A percentile compares a stretch with the other conserved stretches of the same genome.
These are phyloP conservation scores for Nicotiana benthamiana DNA, from an alignment of 257 asterid genomes.

Conservation along the genomic window DNA sequence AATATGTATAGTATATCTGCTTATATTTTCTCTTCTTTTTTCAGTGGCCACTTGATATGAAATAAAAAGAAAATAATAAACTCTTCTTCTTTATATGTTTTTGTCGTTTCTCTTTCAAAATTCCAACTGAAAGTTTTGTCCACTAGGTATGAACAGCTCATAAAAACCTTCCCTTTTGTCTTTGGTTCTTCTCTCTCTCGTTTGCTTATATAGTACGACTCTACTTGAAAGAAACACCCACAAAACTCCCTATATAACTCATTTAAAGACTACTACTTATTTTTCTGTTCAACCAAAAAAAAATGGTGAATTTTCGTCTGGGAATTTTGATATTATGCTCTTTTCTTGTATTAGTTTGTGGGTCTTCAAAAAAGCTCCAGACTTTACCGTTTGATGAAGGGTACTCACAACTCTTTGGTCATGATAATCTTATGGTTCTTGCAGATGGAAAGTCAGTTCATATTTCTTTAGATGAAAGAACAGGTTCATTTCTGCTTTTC, in stretches of 20 bases:
- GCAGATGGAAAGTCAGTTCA: constrained; percentile 69
- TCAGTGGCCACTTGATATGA: background rate
- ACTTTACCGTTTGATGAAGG: constrained; percentile 72
- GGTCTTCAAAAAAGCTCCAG: constrained; percentile 52
- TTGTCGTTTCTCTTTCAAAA: background rate
- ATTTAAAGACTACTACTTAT: background rate
- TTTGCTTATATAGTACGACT: constrained; percentile 29
- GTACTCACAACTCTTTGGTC: constrained; percentile 77
- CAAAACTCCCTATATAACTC: background rate
- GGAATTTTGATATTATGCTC: constrained; percentile 18
- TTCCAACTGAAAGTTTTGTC: background rate
- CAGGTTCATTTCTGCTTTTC: constrained; percentile 33
- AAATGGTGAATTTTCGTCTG: constrained; percentile 29
- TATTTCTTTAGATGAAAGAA: constrained; percentile 62
- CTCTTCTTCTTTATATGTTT: background rate
- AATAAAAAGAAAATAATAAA: background rate
- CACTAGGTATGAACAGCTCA: background rate
- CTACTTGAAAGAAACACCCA: constrained; percentile 2
- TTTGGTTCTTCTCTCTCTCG: background rate
- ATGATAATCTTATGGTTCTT: constrained; percentile 61
- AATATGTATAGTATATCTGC: background rate
- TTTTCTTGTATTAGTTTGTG: constrained; percentile 29
- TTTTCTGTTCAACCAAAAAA: background rate
- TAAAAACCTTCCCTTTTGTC: background rate
- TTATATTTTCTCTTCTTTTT: background rate